Evolutionary conservation across 495 filamentous ascomycete species (phyloP).

Genomic region (Chaetomium cochliodes): DNA sequence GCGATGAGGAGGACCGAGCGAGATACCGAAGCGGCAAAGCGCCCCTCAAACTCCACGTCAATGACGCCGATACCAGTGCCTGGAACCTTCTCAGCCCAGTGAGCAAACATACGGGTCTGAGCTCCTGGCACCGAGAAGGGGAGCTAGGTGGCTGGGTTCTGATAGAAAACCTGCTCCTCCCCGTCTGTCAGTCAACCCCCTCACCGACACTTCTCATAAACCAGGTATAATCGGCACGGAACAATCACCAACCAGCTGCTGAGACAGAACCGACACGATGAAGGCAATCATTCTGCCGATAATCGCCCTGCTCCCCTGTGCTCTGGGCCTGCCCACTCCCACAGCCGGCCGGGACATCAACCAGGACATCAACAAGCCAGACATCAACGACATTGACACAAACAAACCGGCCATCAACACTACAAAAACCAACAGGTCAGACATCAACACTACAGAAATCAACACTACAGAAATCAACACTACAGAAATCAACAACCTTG

Average conservation of each 20-base stretch:
- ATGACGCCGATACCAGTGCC: no score
- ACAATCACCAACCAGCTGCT: not conserved
- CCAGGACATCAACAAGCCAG: not conserved
- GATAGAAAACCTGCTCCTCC: not conserved
- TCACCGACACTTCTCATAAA: not conserved
- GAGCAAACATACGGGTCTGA: no score
- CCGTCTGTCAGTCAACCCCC: not conserved
- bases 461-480: not conserved
- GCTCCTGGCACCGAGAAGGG: no score
- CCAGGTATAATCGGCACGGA: not conserved
- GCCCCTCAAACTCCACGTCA: no score
- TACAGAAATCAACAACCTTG: not conserved
- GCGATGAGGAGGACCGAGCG: no score
- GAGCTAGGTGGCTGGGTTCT: no score
- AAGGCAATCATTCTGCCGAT: not conserved
- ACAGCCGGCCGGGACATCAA: not conserved
- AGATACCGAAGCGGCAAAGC: no score
- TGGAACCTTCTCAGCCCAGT: no score
- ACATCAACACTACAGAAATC: not conserved
- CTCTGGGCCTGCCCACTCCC: conserved; percentile 7
- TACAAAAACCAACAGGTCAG: no score
- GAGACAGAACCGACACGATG: conserved; percentile 2
- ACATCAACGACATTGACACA: not conserved
- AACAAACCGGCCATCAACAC: not conserved
- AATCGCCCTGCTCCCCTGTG: conserved; percentile 7